Evolutionary conservation across 2,329 filamentous ascomycete species (phyloP), one percentile per base, ranked within the genome.

Genomic region (Clarireedia hainanense): DNA sequence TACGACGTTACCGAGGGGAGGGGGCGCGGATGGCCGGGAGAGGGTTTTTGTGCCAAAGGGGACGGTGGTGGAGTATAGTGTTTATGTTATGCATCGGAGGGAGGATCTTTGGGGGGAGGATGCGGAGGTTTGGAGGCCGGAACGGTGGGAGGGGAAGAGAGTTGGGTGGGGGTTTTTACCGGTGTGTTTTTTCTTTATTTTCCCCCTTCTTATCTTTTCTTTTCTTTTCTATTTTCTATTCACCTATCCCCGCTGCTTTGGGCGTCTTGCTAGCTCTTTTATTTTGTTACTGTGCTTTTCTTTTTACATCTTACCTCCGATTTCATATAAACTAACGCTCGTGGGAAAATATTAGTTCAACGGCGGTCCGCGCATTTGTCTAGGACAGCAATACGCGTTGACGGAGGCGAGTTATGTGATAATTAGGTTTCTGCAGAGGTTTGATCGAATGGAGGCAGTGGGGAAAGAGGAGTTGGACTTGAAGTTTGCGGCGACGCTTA

Each of bases 131-230:
- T 73, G 72, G 49, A 64, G 55, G 0, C 72, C 72, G 2, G 71
- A 73, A 51, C 60, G 72, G 17, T 73, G 69, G 68, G 65, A 66
- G 10, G 60, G 60, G 5, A 57, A 57, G 30, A 80, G 53, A 75
- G 78, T 60, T 73, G 80, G n/a, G 61, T 74, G 36, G 73, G 70
- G 69, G 6, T 73, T 67, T 61, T 56, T 73, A 10, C 71, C 71
- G 6, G 65, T 67, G 59, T 59, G 65, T 46, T 37, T 36, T 62
- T 6, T 15, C 9, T 39, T 26, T 47, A 6, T 27, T 39, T 12
- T 14, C 17, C 45, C 26, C 24, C 26, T 15, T 17, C 26, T 23
- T 26, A 30, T 23, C 7, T 1, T 26, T 52, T 15, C 7, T 20
- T 20, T 20, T 20, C 20, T 20, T 2, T 2, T 20, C 2, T n/a